Base-by-base conservation (phyloP, 352 stramenopile genomes). In the Plasmopara halstedii region DNA sequence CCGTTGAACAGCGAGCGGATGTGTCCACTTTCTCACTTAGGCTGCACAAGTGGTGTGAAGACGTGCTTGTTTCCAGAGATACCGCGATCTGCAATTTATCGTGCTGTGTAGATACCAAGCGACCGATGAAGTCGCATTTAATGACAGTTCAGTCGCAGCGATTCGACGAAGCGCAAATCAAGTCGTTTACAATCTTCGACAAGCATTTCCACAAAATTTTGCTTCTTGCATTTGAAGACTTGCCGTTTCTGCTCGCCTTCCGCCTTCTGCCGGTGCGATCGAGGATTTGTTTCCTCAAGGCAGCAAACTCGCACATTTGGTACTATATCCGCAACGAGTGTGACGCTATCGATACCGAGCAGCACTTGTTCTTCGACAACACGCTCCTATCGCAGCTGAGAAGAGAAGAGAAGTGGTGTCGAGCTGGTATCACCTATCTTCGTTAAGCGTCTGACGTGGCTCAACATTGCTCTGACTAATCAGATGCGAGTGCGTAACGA, bases 301-400 rank as follows among this genome's bases (percentile, higher is more conserved):
- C 20, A 18, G 5, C n/a, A n/a, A 2, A 17, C 7, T 4, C 31
- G 15, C 6, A 13, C 13, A 35, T 35, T 1, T 13, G 3, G 15
- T 15, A 15, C 13, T 35, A 4, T 17, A 17, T 35, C 6, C 2
- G 31, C n/a, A 5, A 35, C 13, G 31, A 13, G 6, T 35, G 31
- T 13, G 5, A 35, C 1, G 31, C 5, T 1, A 35, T 35, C n/a
- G 31, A 35, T 8, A 35, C 31, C 5, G 31, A 35, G 6, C 11
- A 50, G 32, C 42, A 50, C 11, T 34, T 50, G 19, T 50, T 41
- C 42, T 50, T 50, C 20, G 42, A 50, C 8, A 42, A 32, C 31
- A 41, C 42, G 20, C 13, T 32, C 38, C 18, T 13, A 35, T n/a
- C 31, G 1, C 31, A 35, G n/a, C 1, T 35, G 31, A 17, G 31